Evolutionary conservation across 306 rosid genomes (phyloP).

Genomic region (Acacia melanoxylon): DNA sequence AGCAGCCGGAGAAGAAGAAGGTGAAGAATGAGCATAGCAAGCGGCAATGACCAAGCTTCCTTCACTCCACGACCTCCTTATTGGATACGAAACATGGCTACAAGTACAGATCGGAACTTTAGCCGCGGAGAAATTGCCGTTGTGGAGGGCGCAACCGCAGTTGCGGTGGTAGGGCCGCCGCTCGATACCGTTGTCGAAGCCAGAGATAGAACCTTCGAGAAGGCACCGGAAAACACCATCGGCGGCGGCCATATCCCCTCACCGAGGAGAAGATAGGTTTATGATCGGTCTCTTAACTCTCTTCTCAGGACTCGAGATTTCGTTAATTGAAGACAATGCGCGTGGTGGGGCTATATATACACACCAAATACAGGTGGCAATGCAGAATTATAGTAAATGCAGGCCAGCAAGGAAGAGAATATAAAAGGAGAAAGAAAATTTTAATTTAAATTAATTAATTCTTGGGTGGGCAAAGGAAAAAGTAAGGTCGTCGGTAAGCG

Average conservation of each 20-base stretch:
- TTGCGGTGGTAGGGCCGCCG: conserved; percentile 71
- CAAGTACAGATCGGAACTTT: conserved; percentile 25
- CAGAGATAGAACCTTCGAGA: conserved; percentile 52
- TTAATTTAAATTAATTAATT: neutral
- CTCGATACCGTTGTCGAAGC: conserved; percentile 46
- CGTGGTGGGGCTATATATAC: neutral
- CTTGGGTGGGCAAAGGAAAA: neutral
- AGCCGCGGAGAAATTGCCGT: conserved; percentile 4
- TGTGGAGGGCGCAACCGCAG: conserved; percentile 52
- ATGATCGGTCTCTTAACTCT: neutral
- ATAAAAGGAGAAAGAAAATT: neutral
- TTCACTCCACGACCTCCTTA: conserved; percentile 59
- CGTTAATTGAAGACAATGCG: neutral
- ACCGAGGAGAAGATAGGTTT: neutral
- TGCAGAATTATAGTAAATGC: neutral
- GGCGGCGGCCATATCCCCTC: conserved; percentile 43
- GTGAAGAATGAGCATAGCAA: conserved; percentile 22
- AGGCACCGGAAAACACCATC: conserved; percentile 45
- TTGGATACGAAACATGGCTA: conserved; percentile 52
- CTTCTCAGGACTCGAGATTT: neutral
- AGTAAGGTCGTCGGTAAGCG: conserved; percentile 17
- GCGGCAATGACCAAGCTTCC: conserved; percentile 40
- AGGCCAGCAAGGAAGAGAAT: neutral
- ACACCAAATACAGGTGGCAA: neutral
- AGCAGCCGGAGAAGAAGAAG: conserved; percentile 19